Conservation (phyloP, 140 eudicot genomes). For the Bidens hawaiensis region DNA sequence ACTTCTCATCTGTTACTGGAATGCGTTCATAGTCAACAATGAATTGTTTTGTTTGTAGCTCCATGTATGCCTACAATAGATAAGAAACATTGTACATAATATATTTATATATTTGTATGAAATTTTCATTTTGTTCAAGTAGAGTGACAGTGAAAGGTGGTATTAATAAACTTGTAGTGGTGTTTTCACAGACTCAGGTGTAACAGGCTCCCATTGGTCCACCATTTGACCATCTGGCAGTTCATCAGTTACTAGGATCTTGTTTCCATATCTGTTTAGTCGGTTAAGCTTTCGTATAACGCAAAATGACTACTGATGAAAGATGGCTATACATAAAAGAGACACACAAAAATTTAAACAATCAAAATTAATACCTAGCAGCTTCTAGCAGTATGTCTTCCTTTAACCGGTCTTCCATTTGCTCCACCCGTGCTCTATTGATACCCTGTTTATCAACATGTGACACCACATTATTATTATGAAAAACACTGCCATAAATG, state of each 20-base stretch:
- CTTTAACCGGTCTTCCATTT: constrained; percentile 92
- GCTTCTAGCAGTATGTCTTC: constrained; percentile 90
- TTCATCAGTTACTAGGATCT: constrained; percentile 97
- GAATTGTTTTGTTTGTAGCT: constrained; percentile 54
- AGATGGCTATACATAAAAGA: too few relatives aligned
- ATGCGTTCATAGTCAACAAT: constrained; percentile 89
- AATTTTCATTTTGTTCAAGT: neutral
- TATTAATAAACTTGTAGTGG: constrained; percentile 67
- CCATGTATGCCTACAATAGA: constrained; percentile 69
- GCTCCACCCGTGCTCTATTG: constrained; percentile 91
- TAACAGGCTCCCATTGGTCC: constrained; percentile 98
- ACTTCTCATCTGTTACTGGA: constrained; percentile 92
- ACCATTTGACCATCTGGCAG: constrained; percentile 99
- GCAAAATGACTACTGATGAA: neutral
- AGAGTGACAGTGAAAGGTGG: neutral
- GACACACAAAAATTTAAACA: too few relatives aligned
- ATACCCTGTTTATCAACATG: constrained; percentile 69
- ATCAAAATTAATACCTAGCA: constrained; percentile 51
- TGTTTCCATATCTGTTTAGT: constrained; percentile 75
- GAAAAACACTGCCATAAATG: neutral
- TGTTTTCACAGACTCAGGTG: constrained; percentile 75
- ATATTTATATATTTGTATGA: neutral
- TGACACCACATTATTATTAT: constrained; percentile 1
- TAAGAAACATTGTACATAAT: neutral
- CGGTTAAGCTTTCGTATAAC: constrained; percentile 17